Conservation (phyloP, 768 basidiomycete species). For the Tulasnella sp. region DNA sequence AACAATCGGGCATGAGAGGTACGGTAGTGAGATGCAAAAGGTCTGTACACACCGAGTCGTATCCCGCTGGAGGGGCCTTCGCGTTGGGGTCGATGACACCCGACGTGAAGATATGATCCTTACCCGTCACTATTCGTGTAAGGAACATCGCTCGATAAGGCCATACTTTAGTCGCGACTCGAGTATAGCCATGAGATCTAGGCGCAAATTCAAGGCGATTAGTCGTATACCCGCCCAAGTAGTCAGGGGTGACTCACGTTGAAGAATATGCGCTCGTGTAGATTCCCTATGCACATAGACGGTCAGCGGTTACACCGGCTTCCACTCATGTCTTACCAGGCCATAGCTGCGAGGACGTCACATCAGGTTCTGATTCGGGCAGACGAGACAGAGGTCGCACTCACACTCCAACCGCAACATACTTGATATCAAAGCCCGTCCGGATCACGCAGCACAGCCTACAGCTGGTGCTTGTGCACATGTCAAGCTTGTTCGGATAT, state of each 20-base stretch:
- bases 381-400: not conserved
- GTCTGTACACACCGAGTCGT: conserved; percentile 8
- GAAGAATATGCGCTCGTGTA: conserved; percentile 23
- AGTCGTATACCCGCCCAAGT: conserved; percentile 45
- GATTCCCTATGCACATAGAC: conserved; percentile 41
- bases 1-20: not conserved
- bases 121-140: not conserved
- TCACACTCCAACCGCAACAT: conserved; percentile 12
- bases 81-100: conserved; percentile 53
- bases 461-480: not conserved
- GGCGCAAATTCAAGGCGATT: conserved; percentile 43
- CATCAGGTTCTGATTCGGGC: no score
- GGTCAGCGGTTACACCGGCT: conserved; percentile 34
- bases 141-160: conserved; percentile 15
- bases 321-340: not conserved
- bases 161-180: not conserved
- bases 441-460: conserved; percentile 6
- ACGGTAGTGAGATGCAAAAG: no score
- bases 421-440: not conserved
- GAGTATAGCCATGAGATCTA: conserved; percentile 24
- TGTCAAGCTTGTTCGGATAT: not conserved
- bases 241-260: not conserved
- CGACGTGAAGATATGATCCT: not conserved
- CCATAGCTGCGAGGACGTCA: not conserved
- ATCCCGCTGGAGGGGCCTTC: conserved; percentile 41